These are phyloP conservation scores for Straminergon stramineum DNA, from an alignment of 225 moss, liverwort and hornwort species.

Conservation along the genomic window DNA sequence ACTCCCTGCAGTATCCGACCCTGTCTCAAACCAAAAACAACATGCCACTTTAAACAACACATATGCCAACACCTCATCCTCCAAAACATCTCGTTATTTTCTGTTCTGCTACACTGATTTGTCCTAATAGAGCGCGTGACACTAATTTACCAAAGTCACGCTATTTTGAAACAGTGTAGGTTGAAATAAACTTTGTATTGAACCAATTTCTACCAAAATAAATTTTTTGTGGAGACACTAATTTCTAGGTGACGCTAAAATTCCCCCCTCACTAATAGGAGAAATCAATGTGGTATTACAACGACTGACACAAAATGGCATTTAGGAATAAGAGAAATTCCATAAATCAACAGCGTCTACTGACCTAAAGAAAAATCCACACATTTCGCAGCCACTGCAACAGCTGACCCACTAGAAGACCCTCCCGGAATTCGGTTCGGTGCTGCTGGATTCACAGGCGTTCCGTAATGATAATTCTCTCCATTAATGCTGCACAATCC, in stretches of 20 bases:
- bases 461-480: constrained; percentile 88
- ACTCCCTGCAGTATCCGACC: constrained; percentile 94
- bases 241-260: not conserved
- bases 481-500: constrained; percentile 64
- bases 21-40: constrained; percentile 9
- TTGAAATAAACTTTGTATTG: not conserved
- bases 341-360: not conserved
- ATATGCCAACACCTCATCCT: not conserved
- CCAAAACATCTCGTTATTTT: not conserved
- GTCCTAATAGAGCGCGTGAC: too few relatives aligned
- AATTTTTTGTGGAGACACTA: too few relatives aligned
- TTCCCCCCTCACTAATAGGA: not conserved
- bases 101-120: not conserved
- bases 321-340: not conserved
- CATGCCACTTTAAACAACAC: not conserved
- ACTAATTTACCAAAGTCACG: not conserved
- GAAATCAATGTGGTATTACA: not conserved
- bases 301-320: not conserved
- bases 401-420: constrained; percentile 94
- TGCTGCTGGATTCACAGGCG: constrained; percentile 90
- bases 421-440: constrained; percentile 85
- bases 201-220: not conserved
- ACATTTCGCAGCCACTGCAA: constrained; percentile 79
- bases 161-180: not conserved
- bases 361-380: constrained; percentile 85